Evolutionary conservation across 2,329 filamentous ascomycete genomes (phyloP), one percentile per base, ranked within the genome.

Genomic region (Aphanocladium album): DNA sequence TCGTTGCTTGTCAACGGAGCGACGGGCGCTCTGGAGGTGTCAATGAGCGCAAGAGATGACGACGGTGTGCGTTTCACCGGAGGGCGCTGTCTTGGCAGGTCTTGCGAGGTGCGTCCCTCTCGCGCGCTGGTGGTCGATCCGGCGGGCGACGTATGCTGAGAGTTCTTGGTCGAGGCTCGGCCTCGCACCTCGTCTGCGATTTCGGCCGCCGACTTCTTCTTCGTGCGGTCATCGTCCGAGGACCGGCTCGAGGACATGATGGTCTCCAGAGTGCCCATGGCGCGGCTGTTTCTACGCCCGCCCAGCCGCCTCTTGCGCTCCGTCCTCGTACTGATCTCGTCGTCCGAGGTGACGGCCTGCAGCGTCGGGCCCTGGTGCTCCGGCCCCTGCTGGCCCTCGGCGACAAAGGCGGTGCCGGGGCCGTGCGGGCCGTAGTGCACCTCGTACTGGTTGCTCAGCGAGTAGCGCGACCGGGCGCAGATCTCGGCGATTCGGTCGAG

Each of bases 221-320:
- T 86, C 65, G 80, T 83, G n/a, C 79, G 75, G 65, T 79, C 81
- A 46, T 86, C 84, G 64, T 87, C 85, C 25, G 86, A 83, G 0
- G 84, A 87, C 27, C 84, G 79, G 62, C 84, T 87, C 0, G 83
- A 85, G 25, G 83, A 87, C 77, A 87, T 87, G 67, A 88, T 88
- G 0, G 85, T 88, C 67, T 88, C 84, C 4, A 88, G 71, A 1
- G 84, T 87, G 3, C 84, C 83, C 70, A 87, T 83, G 5, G 85
- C 85, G 25, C 76, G 76, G 62, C 81, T 84, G 57, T 77, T 78
- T 46, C 79, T 74, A 43, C 81, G 57, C 1, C 70, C 70, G 0
- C 72, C 73, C 47, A 74, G 74, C 19, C 79, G 73, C 21, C 79
- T 73, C 64, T 75, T 76, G 56, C 72, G 72, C 2, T 75, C 73